Conservation (phyloP, 306 rosid genomes). For the Abrus precatorius region DNA sequence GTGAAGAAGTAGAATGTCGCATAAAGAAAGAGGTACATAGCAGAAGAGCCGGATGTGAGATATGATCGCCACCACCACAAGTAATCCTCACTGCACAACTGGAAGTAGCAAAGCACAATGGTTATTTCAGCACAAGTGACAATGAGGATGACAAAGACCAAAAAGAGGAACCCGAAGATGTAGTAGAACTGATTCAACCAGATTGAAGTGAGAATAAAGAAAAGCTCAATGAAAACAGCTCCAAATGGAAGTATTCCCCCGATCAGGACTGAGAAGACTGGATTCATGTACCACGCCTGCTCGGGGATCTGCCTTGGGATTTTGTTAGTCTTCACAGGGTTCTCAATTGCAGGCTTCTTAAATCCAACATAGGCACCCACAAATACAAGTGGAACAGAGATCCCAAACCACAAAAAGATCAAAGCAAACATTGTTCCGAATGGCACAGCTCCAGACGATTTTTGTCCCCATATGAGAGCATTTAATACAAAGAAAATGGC, state of each 20-base stretch:
- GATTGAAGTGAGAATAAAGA: slow-evolving; percentile 96
- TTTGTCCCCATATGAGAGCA: slow-evolving; percentile 93
- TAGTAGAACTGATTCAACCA: slow-evolving; percentile 99
- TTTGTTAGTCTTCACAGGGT: slow-evolving; percentile 97
- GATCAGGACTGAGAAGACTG: slow-evolving; percentile 80
- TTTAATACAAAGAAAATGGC: slow-evolving; percentile 82
- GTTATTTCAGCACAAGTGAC: slow-evolving; percentile 96
- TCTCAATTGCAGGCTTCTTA: slow-evolving; percentile 91
- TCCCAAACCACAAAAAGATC: slow-evolving; percentile 94
- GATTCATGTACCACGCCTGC: slow-evolving; percentile 99
- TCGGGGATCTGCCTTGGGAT: slow-evolving; percentile 99
- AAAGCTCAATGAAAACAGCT: slow-evolving; percentile 96
- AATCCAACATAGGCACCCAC: slow-evolving; percentile 94
- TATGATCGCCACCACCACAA: slow-evolving; percentile 99
- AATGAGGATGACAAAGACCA: slow-evolving; percentile 87
- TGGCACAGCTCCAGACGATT: slow-evolving; percentile 98
- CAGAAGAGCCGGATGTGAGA: slow-evolving; percentile 93
- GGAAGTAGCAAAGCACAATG: slow-evolving; percentile 96
- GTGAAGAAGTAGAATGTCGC: slow-evolving; percentile 98
- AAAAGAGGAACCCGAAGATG: slow-evolving; percentile 95
- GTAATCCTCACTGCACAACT: slow-evolving; percentile 98
- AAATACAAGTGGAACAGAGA: slow-evolving; percentile 95
- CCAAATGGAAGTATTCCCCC: slow-evolving; percentile 99
- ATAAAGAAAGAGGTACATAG: slow-evolving; percentile 91
- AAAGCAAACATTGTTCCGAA: slow-evolving; percentile 99